Evolutionary conservation across 2,329 filamentous ascomycete genomes (phyloP).

Genomic region (Sporothrix phasma): DNA sequence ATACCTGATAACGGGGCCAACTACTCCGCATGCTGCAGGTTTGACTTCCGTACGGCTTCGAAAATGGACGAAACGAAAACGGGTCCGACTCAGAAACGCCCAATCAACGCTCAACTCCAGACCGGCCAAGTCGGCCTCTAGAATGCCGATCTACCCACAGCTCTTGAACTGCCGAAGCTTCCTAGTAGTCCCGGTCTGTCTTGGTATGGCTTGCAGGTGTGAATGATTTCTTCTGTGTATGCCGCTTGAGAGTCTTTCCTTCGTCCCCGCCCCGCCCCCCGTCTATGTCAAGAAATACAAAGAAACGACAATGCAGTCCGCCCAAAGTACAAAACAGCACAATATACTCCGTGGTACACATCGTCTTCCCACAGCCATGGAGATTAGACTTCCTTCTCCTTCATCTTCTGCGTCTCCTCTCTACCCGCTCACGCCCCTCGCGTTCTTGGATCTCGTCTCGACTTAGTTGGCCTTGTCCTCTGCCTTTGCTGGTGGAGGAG

Average conservation of each 20-base stretch:
- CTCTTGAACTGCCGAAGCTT: neutral
- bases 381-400: neutral
- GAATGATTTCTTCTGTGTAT: neutral
- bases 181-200: neutral
- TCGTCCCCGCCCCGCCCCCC: neutral
- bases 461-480: neutral
- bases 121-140: neutral
- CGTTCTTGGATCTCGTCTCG: neutral
- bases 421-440: neutral
- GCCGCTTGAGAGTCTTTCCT: neutral
- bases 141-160: neutral
- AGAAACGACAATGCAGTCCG: neutral
- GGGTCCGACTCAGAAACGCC: too few relatives aligned
- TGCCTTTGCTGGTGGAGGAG: neutral
- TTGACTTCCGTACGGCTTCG: neutral
- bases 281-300: neutral
- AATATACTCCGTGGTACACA: neutral
- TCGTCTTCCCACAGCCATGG: neutral
- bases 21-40: too few relatives aligned
- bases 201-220: neutral
- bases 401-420: neutral
- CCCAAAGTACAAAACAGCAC: neutral
- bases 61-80: neutral
- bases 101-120: neutral
- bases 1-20: too few relatives aligned